Evolutionary conservation across 2,329 filamentous ascomycete genomes (phyloP).

Genomic region (Aureobasidium musti): DNA sequence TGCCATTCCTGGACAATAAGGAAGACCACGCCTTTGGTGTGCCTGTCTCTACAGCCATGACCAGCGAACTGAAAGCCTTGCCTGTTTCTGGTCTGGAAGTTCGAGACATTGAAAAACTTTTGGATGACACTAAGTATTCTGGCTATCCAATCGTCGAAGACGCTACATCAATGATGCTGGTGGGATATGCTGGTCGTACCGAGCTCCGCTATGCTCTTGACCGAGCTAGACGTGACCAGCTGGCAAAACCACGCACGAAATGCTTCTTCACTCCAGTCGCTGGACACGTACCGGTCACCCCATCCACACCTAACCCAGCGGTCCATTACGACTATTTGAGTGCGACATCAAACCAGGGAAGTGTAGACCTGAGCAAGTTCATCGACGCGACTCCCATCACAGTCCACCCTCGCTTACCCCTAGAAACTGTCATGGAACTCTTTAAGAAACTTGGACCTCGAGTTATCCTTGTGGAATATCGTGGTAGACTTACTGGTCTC

Average conservation of each 20-base stretch:
- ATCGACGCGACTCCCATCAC: constrained; percentile 87
- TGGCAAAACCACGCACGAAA: constrained; percentile 65
- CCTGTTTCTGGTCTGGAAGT: constrained; percentile 74
- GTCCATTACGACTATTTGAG: constrained; percentile 62
- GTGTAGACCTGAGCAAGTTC: constrained; percentile 80
- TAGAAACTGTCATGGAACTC: constrained; percentile 97
- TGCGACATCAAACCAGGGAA: constrained; percentile 57
- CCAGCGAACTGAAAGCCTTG: constrained; percentile 78
- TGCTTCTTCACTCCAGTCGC: constrained; percentile 63
- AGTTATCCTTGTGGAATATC: constrained; percentile 89
- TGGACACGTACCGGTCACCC: constrained; percentile 35
- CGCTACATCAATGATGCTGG: constrained; percentile 65
- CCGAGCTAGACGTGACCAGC: constrained; percentile 68
- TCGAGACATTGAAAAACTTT: constrained; percentile 72
- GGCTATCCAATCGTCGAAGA: constrained; percentile 91
- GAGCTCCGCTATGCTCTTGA: constrained; percentile 91
- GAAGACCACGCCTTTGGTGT: constrained; percentile 97
- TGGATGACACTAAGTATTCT: constrained; percentile 79
- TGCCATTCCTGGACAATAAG: constrained; percentile 95
- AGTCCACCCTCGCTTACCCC: constrained; percentile 83
- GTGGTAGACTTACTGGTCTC: constrained; percentile 77
- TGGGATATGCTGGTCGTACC: constrained; percentile 91
- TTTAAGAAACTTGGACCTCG: constrained; percentile 97
- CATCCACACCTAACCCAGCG: constrained; percentile 40
- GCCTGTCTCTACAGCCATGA: constrained; percentile 73